phyloP scores from a whole-genome alignment of 306 rosid genomes.

The Vigna nakashimae region DNA sequence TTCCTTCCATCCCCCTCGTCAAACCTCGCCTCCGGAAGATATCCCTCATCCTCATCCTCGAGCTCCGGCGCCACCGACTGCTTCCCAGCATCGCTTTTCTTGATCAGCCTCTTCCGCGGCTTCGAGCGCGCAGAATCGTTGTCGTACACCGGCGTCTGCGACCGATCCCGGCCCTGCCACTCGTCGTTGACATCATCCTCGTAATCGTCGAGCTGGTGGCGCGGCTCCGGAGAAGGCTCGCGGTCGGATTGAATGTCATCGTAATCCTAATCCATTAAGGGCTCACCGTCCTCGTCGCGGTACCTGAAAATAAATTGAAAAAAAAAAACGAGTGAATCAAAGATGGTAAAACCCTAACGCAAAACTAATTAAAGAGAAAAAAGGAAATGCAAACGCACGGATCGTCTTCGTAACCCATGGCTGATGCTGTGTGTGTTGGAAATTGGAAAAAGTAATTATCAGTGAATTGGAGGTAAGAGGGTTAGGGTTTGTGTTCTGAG shows the following conservation, averaged over 20 bases:
- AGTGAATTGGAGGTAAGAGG: neutral
- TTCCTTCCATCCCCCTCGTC: too few relatives aligned
- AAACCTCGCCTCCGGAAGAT: too few relatives aligned
- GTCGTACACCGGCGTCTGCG: slow-evolving; percentile 85
- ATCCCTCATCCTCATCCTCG: slow-evolving; percentile 59
- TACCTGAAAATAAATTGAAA: slow-evolving; percentile 56
- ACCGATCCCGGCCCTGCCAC: slow-evolving; percentile 68
- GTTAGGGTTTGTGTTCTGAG: neutral
- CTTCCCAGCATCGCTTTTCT: slow-evolving; percentile 63
- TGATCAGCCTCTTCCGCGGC: slow-evolving; percentile 90
- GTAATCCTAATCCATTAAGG: slow-evolving; percentile 91
- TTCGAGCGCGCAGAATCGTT: slow-evolving; percentile 60
- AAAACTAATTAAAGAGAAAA: neutral
- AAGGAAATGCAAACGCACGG: slow-evolving; percentile 56
- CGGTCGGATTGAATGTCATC: slow-evolving; percentile 76
- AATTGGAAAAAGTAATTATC: neutral
- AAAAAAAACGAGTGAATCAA: neutral
- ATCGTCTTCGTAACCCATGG: slow-evolving; percentile 83
- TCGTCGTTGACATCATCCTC: slow-evolving; percentile 55
- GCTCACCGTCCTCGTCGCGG: slow-evolving; percentile 95
- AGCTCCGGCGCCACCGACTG: slow-evolving; percentile 60
- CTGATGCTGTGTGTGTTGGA: neutral
- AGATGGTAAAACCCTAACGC: slow-evolving; percentile 41
- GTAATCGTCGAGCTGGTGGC: slow-evolving; percentile 60
- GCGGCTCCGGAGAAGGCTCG: slow-evolving; percentile 76